Base-by-base conservation (phyloP, 176 grass and related monocot genomes). In the Oryza officinalis region DNA sequence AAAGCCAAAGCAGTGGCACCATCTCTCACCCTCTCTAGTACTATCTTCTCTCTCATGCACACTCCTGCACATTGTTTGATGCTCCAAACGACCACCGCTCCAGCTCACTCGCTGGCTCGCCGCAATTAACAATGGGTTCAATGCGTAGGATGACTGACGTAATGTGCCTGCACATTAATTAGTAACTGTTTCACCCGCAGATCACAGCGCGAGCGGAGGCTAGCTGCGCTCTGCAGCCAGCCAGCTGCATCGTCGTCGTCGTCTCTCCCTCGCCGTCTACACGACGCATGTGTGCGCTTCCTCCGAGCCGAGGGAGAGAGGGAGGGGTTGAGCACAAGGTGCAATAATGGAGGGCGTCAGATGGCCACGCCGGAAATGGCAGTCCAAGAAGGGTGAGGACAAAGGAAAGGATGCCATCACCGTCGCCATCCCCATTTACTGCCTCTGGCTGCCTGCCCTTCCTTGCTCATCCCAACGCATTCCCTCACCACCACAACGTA, bases 291-390 rank as follows among this genome's bases (percentile, higher is more conserved):
- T 20, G 27, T 52, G 68, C 30, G 33, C 15, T 37, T 60, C 15
- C 47, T 74, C 69, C 49, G 40, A 65, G 82, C 7, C 60, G 82
- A 80, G 13, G 9, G 33, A 7, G 10, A 45, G 10, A 11, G 40
- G 8, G 13, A 0, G 76, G 13, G 22, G 52, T 33, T 22, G 65
- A 46, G 81, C 88, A 82, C 67, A 67, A 83, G 50, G 89, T 32
- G 80, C 76, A 90, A 87, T 87, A 87, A 90, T 87, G 89, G 85
- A 87, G 75, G 0, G 54, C 80, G 80, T 90, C 89, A 84, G 85
- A 84, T 80, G 85, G 80, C 89, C 89, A 90, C 89, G 80, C 89
- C 89, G 75, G 80, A 90, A 90, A 90, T 87, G 80, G 85, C 89
- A 87, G 84, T 84, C 75, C 84, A 80, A 87, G 82, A 87, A 87